Evolutionary conservation across 2,329 filamentous ascomycete genomes (phyloP).

Genomic region (Cryphonectria japonica): DNA sequence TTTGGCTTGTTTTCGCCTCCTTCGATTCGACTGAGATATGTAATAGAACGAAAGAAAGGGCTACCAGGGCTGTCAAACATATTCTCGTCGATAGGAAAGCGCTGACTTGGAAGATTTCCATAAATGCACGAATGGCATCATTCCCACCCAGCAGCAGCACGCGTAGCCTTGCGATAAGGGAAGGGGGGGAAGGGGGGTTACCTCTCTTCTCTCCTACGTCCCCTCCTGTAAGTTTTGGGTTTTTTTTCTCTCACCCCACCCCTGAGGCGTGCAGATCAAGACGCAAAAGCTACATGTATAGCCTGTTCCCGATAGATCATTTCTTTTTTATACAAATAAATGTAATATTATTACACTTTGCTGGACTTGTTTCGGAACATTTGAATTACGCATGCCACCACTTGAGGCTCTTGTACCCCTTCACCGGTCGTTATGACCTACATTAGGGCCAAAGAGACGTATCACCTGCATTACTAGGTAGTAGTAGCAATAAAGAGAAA

Average conservation of each 20-base stretch:
- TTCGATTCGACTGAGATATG: too few species aligned
- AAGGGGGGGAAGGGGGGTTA: too few species aligned
- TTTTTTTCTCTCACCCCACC: neutral
- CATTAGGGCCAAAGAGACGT: constrained; percentile 2
- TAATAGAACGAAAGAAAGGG: too few species aligned
- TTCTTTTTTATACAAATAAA: too few species aligned
- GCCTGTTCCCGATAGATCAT: neutral
- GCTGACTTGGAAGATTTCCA: too few species aligned
- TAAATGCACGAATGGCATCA: too few species aligned
- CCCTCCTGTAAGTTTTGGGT: too few species aligned
- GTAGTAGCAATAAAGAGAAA: neutral
- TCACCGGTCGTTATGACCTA: constrained; percentile 12
- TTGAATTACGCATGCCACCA: neutral
- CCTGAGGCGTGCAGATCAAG: neutral
- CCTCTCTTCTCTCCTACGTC: too few species aligned
- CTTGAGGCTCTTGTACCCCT: constrained; percentile 11
- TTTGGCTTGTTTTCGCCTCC: too few species aligned
- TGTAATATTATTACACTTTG: neutral
- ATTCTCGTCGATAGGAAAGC: too few species aligned
- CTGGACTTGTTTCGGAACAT: neutral
- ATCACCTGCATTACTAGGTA: constrained; percentile 13
- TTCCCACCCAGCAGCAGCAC: neutral
- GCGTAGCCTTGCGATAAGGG: too few species aligned
- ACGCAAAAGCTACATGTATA: neutral
- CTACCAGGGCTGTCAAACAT: too few species aligned